These are phyloP conservation scores for Viola odorata DNA, from an alignment of 345 rosid genomes.

Conservation along the genomic window DNA sequence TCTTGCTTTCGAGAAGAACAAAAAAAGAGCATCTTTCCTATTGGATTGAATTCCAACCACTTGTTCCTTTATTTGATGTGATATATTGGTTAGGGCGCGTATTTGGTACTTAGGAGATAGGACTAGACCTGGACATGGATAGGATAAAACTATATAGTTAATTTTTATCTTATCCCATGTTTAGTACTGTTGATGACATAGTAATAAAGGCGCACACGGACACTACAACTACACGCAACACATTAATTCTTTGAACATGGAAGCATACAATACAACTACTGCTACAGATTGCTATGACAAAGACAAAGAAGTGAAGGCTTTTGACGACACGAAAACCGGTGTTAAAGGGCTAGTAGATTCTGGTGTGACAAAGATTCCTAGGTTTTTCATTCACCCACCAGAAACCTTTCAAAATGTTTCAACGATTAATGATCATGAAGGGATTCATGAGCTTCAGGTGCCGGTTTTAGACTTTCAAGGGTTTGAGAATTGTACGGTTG, in stretches of 20 bases:
- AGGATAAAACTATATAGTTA: no score
- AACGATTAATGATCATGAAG: background rate
- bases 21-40: background rate
- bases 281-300: slow-evolving; percentile 17
- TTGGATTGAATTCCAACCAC: slow-evolving; percentile 7
- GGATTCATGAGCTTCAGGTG: no score
- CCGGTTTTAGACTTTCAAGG: slow-evolving; percentile 41
- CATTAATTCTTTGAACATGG: slow-evolving; percentile 13
- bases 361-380: slow-evolving; percentile 35
- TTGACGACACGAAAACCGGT: slow-evolving; percentile 28
- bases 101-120: no score
- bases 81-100: background rate
- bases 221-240: background rate
- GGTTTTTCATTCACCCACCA: slow-evolving; percentile 32
- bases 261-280: background rate
- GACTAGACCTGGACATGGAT: no score
- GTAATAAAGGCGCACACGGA: no score
- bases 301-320: slow-evolving; percentile 26
- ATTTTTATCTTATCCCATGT: no score
- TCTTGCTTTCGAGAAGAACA: no score
- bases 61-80: background rate
- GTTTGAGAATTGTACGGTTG: background rate
- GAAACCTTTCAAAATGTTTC: slow-evolving; percentile 9
- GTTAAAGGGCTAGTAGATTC: slow-evolving; percentile 43
- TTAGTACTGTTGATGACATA: no score